Percentiles rank a stretch among this genome's conserved stretches.
phyloP scores from a whole-genome alignment of 306 rosid genomes.

The Quercus dentata region DNA sequence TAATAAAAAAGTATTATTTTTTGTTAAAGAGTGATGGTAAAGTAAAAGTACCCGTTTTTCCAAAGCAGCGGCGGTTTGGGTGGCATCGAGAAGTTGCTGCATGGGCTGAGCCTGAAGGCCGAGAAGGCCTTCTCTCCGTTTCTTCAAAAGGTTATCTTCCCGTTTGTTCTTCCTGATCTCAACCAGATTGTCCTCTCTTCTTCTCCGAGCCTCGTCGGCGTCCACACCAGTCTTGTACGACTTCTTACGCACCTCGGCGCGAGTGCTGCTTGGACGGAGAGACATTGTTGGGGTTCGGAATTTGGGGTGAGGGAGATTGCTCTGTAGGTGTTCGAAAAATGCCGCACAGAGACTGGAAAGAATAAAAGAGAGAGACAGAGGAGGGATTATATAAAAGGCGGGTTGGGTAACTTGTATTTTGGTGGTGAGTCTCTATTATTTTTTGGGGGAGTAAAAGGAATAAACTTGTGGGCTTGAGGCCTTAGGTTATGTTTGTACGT shows the following conservation, averaged over 20 bases:
- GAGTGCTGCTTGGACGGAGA: conserved; percentile 47
- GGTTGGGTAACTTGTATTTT: not conserved
- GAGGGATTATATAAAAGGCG: not conserved
- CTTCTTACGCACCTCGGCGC: conserved; percentile 55
- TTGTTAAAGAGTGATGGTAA: not conserved
- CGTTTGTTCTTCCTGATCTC: conserved; percentile 74
- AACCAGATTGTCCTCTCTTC: conserved; percentile 60
- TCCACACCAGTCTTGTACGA: conserved; percentile 63
- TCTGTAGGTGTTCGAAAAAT: conserved; percentile 21
- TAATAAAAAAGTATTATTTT: too few species aligned
- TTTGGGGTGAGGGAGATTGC: not conserved
- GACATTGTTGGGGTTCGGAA: conserved; percentile 35
- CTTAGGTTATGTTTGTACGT: not conserved
- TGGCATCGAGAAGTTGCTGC: conserved; percentile 39
- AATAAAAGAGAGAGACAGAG: not conserved
- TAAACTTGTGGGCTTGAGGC: not conserved
- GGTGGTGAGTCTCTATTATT: not conserved
- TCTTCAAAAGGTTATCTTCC: conserved; percentile 53
- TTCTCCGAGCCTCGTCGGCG: conserved; percentile 56
- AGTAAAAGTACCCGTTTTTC: conserved; percentile 37
- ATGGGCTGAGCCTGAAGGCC: conserved; percentile 30
- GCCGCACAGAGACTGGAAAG: not conserved
- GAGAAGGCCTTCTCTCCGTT: conserved; percentile 53
- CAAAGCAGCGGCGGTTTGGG: conserved; percentile 23
- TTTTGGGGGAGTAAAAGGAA: not conserved